Conservation (phyloP, 2,329 filamentous ascomycete genomes). For the Pezicula radicicola region DNA sequence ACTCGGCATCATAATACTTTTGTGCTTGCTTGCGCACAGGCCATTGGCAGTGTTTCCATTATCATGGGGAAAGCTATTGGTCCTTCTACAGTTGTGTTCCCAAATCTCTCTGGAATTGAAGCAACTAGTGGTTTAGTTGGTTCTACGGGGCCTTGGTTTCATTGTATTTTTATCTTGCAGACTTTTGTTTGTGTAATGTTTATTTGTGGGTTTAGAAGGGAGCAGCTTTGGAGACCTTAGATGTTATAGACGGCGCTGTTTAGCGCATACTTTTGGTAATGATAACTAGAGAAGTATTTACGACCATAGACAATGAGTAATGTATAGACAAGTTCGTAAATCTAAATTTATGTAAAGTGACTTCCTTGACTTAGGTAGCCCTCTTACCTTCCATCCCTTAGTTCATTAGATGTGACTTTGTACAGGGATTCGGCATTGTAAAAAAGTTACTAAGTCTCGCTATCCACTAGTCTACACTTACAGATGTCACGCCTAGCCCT, state of each 20-base stretch:
- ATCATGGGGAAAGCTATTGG: conserved; percentile 31
- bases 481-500: too few species aligned
- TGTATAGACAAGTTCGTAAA: too few species aligned
- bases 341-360: too few species aligned
- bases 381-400: too few species aligned
- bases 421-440: too few species aligned
- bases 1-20: conserved; percentile 62
- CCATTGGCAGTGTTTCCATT: conserved; percentile 58
- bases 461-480: too few species aligned
- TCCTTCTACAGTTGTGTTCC: not conserved
- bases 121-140: not conserved
- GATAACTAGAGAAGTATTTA: too few species aligned
- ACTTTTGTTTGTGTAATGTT: not conserved
- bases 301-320: too few species aligned
- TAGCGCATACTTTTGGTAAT: too few species aligned
- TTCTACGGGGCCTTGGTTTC: not conserved
- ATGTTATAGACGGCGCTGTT: not conserved
- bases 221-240: not conserved
- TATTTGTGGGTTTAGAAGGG: not conserved
- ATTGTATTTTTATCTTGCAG: not conserved
- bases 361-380: too few species aligned
- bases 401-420: too few species aligned
- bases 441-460: too few species aligned
- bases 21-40: conserved; percentile 55
- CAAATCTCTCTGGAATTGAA: not conserved